Base-by-base conservation (phyloP, 768 basidiomycete genomes). In the Leccinum variicolor region DNA sequence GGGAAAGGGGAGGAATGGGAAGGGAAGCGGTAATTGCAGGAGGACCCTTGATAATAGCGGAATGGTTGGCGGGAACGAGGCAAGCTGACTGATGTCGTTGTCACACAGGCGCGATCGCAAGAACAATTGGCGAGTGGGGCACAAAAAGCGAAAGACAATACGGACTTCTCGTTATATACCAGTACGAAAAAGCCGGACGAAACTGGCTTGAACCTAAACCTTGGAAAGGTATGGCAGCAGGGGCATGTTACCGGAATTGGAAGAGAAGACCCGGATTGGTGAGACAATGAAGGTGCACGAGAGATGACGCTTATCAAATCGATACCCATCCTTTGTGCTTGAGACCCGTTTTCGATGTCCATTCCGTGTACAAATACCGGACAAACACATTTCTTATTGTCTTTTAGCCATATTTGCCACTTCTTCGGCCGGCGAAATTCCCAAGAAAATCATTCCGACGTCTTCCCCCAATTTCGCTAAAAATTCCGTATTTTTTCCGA, bases 61-160 rank as follows among this genome's bases (percentile, higher is more conserved):
- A 82, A 63, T 72, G 68, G 68, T 70, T 59, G 61, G 55, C 59
- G 68, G 69, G 79, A 78, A 79, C 71, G 66, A 69, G 71, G 70
- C 57, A 72, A 63, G 41, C 70, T 74, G 71, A 74, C 70, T 67
- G 77, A 77, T 80, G 77, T 75, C 72, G 79, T 78, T 79, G 77
- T 78, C 74, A 77, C 76, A 74, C 72, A 75, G 63, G 66, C 73
- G 71, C 66, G 64, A 70, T 74, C 74, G 73, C 73, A 57, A 72
- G 70, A 82, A 85, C 84, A 86, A 85, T 86, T 84, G 80, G 76
- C 76, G 73, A 75, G 79, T 78, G 82, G 82, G 82, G 81, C 80
- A 81, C 81, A 68, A 75, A 80, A 77, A 77, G 75, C 72, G 64
- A 73, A 75, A 65, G 73, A 84, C 82, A 84, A 84, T 84, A 81